Evolutionary conservation across 2,329 filamentous ascomycete species (phyloP).

Genomic region (Neofusicoccum ribis): DNA sequence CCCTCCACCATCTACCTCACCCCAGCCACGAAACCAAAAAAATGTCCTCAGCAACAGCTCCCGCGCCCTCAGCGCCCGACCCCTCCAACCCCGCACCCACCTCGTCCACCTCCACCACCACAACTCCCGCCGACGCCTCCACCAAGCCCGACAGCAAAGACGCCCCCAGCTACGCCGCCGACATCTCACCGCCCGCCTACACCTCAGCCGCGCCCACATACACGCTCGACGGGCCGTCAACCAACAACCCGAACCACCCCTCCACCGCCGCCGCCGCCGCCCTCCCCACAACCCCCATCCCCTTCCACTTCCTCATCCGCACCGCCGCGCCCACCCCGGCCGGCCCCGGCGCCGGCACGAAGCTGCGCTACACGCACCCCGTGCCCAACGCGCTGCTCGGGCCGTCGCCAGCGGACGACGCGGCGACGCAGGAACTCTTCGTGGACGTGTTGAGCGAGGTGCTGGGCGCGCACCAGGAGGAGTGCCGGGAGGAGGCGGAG

Average conservation of each 20-base stretch:
- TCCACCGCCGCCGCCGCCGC: not conserved
- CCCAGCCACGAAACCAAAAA: not conserved
- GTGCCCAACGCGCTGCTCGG: not conserved
- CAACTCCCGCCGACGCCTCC: not conserved
- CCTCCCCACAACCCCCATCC: not conserved
- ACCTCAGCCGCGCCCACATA: not conserved
- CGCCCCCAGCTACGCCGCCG: conserved; percentile 1
- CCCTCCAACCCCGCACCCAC: not conserved
- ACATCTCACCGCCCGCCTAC: conserved; percentile 1
- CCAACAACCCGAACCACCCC: not conserved
- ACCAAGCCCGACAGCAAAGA: not conserved
- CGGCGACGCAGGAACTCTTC: conserved; percentile 4
- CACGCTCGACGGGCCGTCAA: not conserved
- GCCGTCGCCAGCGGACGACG: not conserved
- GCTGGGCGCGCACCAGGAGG: not conserved
- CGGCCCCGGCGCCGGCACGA: not conserved
- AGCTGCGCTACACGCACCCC: conserved; percentile 2
- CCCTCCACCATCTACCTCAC: not conserved
- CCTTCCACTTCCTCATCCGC: conserved; percentile 15
- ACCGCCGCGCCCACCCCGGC: not conserved
- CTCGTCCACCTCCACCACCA: not conserved
- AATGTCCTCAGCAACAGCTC: not conserved
- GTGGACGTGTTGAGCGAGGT: not conserved
- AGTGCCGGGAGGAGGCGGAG: not conserved
- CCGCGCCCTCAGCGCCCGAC: not conserved